Evolutionary conservation across 2,329 filamentous ascomycete genomes (phyloP).

Genomic region (Exophiala aquamarina): DNA sequence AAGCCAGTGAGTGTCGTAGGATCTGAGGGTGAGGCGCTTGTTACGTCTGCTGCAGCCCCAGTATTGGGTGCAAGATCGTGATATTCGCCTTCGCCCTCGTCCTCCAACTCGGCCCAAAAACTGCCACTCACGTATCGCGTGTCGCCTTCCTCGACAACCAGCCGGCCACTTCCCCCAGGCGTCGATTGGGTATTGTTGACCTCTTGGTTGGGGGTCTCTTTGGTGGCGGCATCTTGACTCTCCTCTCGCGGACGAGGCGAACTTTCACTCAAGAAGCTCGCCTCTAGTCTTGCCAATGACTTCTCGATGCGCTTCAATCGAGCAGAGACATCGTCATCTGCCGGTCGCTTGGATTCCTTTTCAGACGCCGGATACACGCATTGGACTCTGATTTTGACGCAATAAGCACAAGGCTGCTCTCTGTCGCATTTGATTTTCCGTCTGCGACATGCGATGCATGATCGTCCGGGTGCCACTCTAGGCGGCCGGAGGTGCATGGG

Average conservation of each 20-base stretch:
- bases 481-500: too few relatives aligned
- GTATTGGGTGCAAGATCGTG: too few relatives aligned
- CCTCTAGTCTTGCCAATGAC: conserved; percentile 8
- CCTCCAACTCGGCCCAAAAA: conserved; percentile 60
- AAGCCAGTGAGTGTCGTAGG: too few relatives aligned
- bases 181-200: not conserved
- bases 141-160: conserved; percentile 58
- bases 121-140: conserved; percentile 62
- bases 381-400: conserved; percentile 39
- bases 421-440: conserved; percentile 79
- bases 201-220: not conserved
- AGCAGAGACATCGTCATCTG: conserved; percentile 1
- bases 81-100: conserved; percentile 39
- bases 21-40: not conserved
- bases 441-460: conserved; percentile 68
- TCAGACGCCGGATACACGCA: conserved; percentile 33
- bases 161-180: conserved; percentile 39
- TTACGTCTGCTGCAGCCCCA: too few relatives aligned
- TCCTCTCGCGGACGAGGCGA: too few relatives aligned
- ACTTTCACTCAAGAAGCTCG: not conserved
- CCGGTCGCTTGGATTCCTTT: conserved; percentile 20
- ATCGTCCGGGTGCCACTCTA: conserved; percentile 30
- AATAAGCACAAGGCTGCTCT: conserved; percentile 67
- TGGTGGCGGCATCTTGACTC: too few relatives aligned
- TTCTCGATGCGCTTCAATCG: conserved; percentile 12